Evolutionary conservation across 371 early-diverging fungal genomes (phyloP).

Genomic region (Actinomortierella ambigua): DNA sequence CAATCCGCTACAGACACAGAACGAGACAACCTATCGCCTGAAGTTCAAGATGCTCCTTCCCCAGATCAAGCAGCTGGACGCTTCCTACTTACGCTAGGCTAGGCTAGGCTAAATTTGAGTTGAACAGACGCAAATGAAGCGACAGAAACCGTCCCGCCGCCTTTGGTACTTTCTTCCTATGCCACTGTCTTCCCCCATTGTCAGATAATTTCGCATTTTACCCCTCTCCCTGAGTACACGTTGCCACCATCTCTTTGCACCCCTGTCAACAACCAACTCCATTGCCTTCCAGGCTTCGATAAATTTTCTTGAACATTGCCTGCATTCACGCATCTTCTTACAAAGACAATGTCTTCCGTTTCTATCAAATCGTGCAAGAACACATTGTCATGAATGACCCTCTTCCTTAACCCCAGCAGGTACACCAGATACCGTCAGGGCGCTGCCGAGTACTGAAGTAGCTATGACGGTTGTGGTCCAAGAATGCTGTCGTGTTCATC

Average conservation of each 20-base stretch:
- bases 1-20: slow-evolving; percentile 86
- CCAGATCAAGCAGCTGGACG: slow-evolving; percentile 91
- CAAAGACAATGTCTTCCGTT: too few species aligned
- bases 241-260: too few species aligned
- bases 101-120: slow-evolving; percentile 49
- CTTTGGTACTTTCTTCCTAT: too few species aligned
- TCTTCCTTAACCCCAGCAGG: slow-evolving; percentile 2
- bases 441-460: slow-evolving; percentile 4
- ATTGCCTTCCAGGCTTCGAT: too few species aligned
- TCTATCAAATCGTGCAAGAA: background rate
- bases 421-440: background rate
- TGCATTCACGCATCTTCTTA: too few species aligned
- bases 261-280: too few species aligned
- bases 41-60: slow-evolving; percentile 90
- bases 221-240: too few species aligned
- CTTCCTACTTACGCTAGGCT: slow-evolving; percentile 29
- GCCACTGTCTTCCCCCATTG: too few species aligned
- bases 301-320: too few species aligned
- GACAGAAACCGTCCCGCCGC: too few species aligned
- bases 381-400: slow-evolving; percentile 1
- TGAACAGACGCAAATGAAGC: too few species aligned
- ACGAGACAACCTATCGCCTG: slow-evolving; percentile 82
- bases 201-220: too few species aligned
- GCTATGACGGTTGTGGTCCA: background rate
- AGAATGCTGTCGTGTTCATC: slow-evolving; percentile 1